These are phyloP conservation scores for Viridothelium virens DNA, from an alignment of 495 filamentous ascomycete genomes.

Conservation along the genomic window DNA sequence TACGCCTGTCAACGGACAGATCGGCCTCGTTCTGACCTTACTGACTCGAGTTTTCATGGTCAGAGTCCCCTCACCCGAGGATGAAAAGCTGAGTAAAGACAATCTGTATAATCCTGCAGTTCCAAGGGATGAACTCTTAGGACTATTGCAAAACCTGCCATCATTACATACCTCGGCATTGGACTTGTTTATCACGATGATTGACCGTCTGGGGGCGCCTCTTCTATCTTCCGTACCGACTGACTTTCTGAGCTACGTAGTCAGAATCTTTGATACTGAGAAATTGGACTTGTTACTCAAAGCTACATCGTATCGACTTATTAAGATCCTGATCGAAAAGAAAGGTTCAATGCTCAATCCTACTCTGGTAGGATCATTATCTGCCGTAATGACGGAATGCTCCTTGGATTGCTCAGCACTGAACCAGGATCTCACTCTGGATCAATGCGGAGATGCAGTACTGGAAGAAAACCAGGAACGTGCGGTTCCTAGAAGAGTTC, in stretches of 20 bases:
- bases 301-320: constrained; percentile 49
- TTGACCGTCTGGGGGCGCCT: constrained; percentile 46
- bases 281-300: constrained; percentile 43
- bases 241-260: constrained; percentile 53
- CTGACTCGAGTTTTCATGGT: constrained; percentile 60
- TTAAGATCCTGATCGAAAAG: constrained; percentile 48
- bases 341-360: constrained; percentile 58
- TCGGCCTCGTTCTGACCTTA: constrained; percentile 58
- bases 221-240: constrained; percentile 49
- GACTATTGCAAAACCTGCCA: constrained; percentile 62
- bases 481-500: constrained; percentile 33
- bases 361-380: constrained; percentile 57
- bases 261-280: constrained; percentile 61
- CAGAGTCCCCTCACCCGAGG: constrained; percentile 43
- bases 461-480: constrained; percentile 47
- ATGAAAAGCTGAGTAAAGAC: constrained; percentile 27
- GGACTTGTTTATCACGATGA: constrained; percentile 46
- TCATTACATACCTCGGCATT: constrained; percentile 63
- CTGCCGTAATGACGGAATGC: constrained; percentile 18
- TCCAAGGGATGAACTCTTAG: constrained; percentile 67
- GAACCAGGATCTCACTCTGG: constrained; percentile 31
- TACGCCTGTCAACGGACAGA: constrained; percentile 51
- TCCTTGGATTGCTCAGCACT: constrained; percentile 33
- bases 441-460: constrained; percentile 15
- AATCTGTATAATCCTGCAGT: constrained; percentile 54